phyloP scores from a whole-genome alignment of 192 early-diverging fungal genomes.

The Geranomyces michiganensis region DNA sequence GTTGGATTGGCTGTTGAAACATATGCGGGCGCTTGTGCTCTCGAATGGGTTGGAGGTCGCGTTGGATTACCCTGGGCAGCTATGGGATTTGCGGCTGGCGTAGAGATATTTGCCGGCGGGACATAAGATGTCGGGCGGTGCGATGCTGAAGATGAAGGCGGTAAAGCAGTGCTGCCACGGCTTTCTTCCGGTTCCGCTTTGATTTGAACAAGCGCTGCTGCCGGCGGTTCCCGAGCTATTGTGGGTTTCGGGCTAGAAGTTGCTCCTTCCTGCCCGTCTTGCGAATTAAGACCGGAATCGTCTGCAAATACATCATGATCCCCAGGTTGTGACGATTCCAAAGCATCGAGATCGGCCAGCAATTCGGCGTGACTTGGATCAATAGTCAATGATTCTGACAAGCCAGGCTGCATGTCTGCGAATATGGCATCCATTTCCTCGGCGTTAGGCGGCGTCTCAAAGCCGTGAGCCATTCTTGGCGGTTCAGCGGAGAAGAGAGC shows the following conservation, averaged over 20 bases:
- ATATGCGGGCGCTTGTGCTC: background rate
- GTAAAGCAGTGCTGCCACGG: background rate
- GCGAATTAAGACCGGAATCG: too few relatives aligned
- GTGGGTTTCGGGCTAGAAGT: too few relatives aligned
- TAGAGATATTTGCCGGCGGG: background rate
- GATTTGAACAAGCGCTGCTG: too few relatives aligned
- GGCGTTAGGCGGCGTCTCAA: slow-evolving; percentile 5
- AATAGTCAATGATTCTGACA: background rate
- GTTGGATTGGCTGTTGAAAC: background rate
- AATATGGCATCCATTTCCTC: slow-evolving; percentile 30
- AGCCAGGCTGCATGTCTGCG: slow-evolving; percentile 23
- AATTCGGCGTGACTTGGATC: too few relatives aligned
- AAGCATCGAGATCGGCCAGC: too few relatives aligned
- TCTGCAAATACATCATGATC: too few relatives aligned
- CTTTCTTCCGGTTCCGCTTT: too few relatives aligned
- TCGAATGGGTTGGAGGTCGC: background rate
- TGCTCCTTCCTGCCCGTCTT: too few relatives aligned
- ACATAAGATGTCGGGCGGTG: background rate
- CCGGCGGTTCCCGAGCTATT: too few relatives aligned
- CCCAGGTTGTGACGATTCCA: too few relatives aligned
- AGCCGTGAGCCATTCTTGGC: slow-evolving; percentile 4
- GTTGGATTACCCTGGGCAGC: background rate
- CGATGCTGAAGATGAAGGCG: background rate
- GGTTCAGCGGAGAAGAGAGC: slow-evolving; percentile 22
- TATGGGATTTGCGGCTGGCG: background rate